Base-by-base conservation (phyloP, 2,329 filamentous ascomycete genomes). In the Scolecobasidium constrictum region DNA sequence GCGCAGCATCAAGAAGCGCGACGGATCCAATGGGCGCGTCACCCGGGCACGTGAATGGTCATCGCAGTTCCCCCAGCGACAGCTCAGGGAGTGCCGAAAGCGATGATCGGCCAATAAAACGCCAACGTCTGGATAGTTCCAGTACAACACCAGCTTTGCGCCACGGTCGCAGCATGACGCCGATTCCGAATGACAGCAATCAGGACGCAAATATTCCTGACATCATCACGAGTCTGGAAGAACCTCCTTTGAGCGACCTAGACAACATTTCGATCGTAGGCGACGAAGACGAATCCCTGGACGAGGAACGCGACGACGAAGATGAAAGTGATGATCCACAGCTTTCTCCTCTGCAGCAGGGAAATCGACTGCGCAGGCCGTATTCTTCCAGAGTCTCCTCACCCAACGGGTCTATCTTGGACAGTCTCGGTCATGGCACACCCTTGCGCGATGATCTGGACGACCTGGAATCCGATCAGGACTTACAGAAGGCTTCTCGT, bases 1-100 rank as follows among this genome's bases (percentile, higher is more conserved):
- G 58, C 52, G 60, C 60, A 55, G 54, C 56, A 44, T 55, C 52
- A 41, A 60, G 54, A 48, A 52, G 60, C 23, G 55, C 54, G 46
- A 40, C 40, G 28, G 42, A 37, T 31, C 49, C 50, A 31, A 35
- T 43, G 18, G 57, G 54, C 18, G 48, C 54, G 37, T 62, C 60
- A 46, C 52, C 52, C 49, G 53, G 55, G 38, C 57, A 55, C 49
- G 56, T 50, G 33, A 53, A 53, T 51, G 63, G 61, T 44, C 60
- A 60, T 44, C 59, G 61, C 49, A 64, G 55, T 53, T 64, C 61
- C 35, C 46, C 63, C 33, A 41, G 21, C n/a, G 53, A 60, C 26
- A 20, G 42, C 19, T 34, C 36, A 35, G 34, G 37, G 21, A 15
- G 22, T n/a, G 21, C 38, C 34, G 43, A 31, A n/a, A 22, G 42